A percentile compares a stretch with the other conserved stretches of the same genome.
These are phyloP conservation scores for Diplodia scrobiculata DNA, from an alignment of 2,329 filamentous ascomycete species.

Conservation along the genomic window DNA sequence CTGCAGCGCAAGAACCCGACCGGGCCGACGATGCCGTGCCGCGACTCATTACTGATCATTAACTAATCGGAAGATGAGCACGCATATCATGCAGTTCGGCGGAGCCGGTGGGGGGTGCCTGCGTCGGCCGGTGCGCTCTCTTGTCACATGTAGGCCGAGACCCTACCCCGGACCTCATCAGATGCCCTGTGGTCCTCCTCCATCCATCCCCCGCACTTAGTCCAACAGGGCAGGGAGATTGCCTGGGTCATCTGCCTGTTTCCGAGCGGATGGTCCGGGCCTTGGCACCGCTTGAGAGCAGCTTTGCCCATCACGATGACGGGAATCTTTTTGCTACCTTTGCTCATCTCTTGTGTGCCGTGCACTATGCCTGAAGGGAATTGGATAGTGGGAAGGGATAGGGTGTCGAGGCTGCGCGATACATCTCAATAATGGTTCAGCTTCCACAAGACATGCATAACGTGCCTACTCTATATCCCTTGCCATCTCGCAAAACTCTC, in stretches of 20 bases:
- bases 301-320: background rate
- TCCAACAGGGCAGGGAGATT: background rate
- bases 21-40: background rate
- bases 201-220: background rate
- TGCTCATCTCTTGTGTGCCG: background rate
- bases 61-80: slow-evolving; percentile 3
- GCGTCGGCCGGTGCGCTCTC: background rate
- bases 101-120: slow-evolving; percentile 4
- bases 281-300: background rate
- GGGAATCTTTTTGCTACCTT: background rate
- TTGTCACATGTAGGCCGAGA: slow-evolving; percentile 4
- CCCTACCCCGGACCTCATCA: background rate
- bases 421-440: background rate
- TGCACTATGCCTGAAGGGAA: background rate
- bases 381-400: background rate
- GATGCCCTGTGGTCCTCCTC: background rate
- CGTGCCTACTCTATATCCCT: background rate
- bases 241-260: background rate
- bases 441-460: slow-evolving; percentile 16
- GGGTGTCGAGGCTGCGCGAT: background rate
- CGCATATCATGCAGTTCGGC: slow-evolving; percentile 4
- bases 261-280: background rate
- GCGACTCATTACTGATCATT: slow-evolving; percentile 9
- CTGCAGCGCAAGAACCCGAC: background rate
- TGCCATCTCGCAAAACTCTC: slow-evolving; percentile 23